Percentiles rank a stretch among this genome's conserved stretches.
These are phyloP conservation scores for Terana coerulea DNA, from an alignment of 768 basidiomycete species.

Conservation along the genomic window DNA sequence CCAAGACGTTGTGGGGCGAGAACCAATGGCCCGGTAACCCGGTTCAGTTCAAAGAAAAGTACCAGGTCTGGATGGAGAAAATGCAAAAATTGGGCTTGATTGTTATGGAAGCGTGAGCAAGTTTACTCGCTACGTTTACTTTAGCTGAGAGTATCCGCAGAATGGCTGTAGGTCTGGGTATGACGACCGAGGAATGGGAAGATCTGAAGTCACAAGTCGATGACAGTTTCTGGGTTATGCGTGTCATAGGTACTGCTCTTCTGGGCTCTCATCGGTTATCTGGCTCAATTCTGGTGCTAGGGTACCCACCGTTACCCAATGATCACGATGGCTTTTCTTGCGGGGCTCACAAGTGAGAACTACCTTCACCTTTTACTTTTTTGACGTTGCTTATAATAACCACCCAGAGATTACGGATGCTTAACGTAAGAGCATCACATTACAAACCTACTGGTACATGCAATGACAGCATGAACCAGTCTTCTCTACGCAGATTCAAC, in stretches of 20 bases:
- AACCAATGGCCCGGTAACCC: conserved; percentile 81
- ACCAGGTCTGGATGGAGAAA: conserved; percentile 75
- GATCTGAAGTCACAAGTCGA: conserved; percentile 67
- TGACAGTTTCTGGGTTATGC: conserved; percentile 89
- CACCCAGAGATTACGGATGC: conserved; percentile 81
- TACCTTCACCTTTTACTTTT: background rate
- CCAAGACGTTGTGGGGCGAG: conserved; percentile 72
- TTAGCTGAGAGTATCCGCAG: conserved; percentile 32
- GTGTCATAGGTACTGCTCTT: conserved; percentile 59
- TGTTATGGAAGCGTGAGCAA: conserved; percentile 82
- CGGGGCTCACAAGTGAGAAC: conserved; percentile 80
- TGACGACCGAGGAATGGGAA: conserved; percentile 66
- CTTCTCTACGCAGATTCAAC: conserved; percentile 85
- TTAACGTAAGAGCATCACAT: conserved; percentile 55
- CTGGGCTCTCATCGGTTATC: background rate
- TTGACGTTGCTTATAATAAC: background rate
- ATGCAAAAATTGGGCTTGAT: conserved; percentile 81
- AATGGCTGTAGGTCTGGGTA: conserved; percentile 78
- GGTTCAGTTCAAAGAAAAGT: conserved; percentile 57
- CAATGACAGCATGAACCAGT: conserved; percentile 39
- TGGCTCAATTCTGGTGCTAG: conserved; percentile 30
- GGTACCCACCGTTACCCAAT: conserved; percentile 83
- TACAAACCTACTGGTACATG: background rate
- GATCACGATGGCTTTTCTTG: conserved; percentile 84
- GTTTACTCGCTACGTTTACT: background rate